phyloP scores from a whole-genome alignment of 495 filamentous ascomycete species.

The Astrocystis sublimbata region DNA sequence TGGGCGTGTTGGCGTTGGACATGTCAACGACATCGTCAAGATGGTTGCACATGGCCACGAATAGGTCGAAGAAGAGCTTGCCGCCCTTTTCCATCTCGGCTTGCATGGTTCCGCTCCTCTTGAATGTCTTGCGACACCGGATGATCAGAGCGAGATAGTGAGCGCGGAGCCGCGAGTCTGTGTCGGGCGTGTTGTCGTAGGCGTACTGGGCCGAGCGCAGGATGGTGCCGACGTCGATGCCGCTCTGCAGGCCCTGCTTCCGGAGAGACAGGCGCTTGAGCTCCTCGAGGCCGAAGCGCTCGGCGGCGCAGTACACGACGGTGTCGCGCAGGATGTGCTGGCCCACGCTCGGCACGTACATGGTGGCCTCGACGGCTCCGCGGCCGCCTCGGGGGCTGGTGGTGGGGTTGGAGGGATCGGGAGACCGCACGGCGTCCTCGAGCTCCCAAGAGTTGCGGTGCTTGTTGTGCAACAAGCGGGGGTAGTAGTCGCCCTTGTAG shows the following conservation, averaged over 20 bases:
- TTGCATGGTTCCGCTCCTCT: constrained; percentile 95
- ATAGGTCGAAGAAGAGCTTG: constrained; percentile 94
- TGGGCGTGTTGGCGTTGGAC: constrained; percentile 52
- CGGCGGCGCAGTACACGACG: constrained; percentile 86
- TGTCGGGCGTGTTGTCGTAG: constrained; percentile 90
- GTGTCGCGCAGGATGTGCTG: constrained; percentile 83
- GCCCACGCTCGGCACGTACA: constrained; percentile 64
- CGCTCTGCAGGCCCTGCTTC: constrained; percentile 87
- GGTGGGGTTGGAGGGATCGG: constrained; percentile 34
- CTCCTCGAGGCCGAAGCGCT: constrained; percentile 80
- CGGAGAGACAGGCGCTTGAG: constrained; percentile 84
- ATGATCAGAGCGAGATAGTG: constrained; percentile 95
- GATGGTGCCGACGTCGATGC: constrained; percentile 83
- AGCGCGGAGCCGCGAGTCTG: constrained; percentile 84
- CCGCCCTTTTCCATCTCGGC: constrained; percentile 92
- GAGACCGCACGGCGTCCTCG: constrained; percentile 57
- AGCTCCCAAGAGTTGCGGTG: constrained; percentile 69
- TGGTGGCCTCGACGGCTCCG: constrained; percentile 69
- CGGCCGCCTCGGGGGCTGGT: constrained; percentile 51
- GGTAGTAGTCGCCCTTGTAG: constrained; percentile 94
- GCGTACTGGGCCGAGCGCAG: constrained; percentile 88
- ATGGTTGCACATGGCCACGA: constrained; percentile 96
- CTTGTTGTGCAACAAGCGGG: constrained; percentile 69
- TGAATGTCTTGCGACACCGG: constrained; percentile 89
- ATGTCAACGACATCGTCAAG: constrained; percentile 83